Evolutionary conservation across 129 eudicot genomes (phyloP).

Genomic region (Centrapalus pauciflorus): DNA sequence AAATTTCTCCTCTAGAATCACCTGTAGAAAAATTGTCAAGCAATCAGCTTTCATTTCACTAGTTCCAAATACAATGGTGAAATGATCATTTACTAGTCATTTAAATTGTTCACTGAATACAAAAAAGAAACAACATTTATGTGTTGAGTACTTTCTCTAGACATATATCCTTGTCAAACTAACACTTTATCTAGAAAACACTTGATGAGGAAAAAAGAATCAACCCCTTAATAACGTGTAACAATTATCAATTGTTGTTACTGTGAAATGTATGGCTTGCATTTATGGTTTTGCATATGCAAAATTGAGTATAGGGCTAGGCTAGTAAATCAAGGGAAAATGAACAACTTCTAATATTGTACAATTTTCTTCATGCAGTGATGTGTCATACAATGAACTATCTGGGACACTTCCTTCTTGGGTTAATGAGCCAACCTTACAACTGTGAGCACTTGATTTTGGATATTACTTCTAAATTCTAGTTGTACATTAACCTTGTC

Average conservation of each 20-base stretch:
- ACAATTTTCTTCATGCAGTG: conserved; percentile 45
- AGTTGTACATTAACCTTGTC: not conserved
- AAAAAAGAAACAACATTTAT: too few relatives aligned
- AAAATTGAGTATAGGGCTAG: not conserved
- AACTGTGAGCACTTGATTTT: conserved; percentile 47
- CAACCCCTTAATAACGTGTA: too few relatives aligned
- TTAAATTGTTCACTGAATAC: too few relatives aligned
- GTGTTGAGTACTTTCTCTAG: too few relatives aligned
- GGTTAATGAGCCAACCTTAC: conserved; percentile 41
- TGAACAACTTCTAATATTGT: not conserved
- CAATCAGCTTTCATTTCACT: too few relatives aligned
- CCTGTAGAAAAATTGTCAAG: too few relatives aligned
- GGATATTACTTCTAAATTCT: not conserved
- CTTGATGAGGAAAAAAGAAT: too few relatives aligned
- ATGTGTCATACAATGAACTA: conserved; percentile 72
- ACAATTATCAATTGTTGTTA: not conserved
- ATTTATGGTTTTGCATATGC: not conserved
- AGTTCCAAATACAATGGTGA: too few relatives aligned
- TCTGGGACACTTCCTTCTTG: conserved; percentile 86
- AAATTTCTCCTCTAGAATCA: too few relatives aligned
- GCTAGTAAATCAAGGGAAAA: not conserved
- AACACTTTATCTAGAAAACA: too few relatives aligned
- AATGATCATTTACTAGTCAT: too few relatives aligned
- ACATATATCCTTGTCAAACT: too few relatives aligned
- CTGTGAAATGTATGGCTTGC: not conserved